Conservation (phyloP, 108 stramenopile genomes). For the Cyclotella choctawhatcheeana region DNA sequence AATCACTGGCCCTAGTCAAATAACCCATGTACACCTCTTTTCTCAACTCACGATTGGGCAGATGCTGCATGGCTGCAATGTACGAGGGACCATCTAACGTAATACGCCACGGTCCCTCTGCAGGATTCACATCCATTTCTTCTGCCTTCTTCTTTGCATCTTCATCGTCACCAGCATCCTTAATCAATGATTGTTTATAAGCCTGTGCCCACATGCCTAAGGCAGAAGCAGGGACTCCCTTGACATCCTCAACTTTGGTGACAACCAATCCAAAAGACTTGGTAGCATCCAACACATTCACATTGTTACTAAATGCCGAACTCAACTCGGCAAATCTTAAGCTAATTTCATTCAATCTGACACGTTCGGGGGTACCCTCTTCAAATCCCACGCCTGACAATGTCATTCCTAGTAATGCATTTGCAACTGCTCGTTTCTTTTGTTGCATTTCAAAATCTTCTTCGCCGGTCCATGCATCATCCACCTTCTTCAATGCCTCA, state of each 20-base stretch:
- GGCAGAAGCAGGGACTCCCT: conserved; percentile 92
- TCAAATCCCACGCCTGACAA: conserved; percentile 93
- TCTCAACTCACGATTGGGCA: conserved; percentile 83
- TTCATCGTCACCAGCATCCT: conserved; percentile 47
- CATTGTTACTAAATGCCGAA: conserved; percentile 95
- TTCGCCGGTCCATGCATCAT: conserved; percentile 17
- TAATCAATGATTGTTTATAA: conserved; percentile 51
- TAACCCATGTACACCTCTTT: conserved; percentile 93
- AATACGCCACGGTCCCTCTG: conserved; percentile 92
- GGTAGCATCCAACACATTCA: conserved; percentile 96
- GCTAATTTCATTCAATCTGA: conserved; percentile 95
- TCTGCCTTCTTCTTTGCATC: conserved; percentile 48
- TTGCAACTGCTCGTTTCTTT: conserved; percentile 84
- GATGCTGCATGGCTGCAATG: conserved; percentile 93
- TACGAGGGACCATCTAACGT: conserved; percentile 95
- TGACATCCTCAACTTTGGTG: conserved; percentile 71
- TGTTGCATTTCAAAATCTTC: conserved; percentile 64
- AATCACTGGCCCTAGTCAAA: conserved; percentile 85
- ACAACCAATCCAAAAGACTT: conserved; percentile 88
- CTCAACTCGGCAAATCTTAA: conserved; percentile 85
- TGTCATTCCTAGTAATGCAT: conserved; percentile 80
- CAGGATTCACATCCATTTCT: conserved; percentile 74
- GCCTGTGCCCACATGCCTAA: conserved; percentile 91
- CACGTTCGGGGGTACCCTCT: conserved; percentile 78
- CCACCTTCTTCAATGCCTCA: conserved; percentile 60